phyloP scores from a whole-genome alignment of 23 red algal species.

The Chondrus crispus region DNA sequence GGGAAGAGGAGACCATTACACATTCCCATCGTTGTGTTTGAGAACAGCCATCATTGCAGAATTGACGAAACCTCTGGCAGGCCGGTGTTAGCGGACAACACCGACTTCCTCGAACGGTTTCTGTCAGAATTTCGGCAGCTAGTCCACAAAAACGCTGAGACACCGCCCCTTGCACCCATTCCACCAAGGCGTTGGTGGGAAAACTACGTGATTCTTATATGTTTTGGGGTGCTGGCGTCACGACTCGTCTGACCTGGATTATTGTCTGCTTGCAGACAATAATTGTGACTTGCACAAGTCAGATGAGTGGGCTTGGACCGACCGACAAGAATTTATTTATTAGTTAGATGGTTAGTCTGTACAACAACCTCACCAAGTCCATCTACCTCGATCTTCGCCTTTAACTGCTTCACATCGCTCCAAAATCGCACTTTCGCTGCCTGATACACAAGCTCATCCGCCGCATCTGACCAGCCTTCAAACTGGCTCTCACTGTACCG shows the following conservation, averaged over 20 bases:
- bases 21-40: constrained; percentile 15
- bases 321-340: too few relatives aligned
- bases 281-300: too few relatives aligned
- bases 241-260: too few relatives aligned
- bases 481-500: constrained; percentile 38
- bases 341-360: too few relatives aligned
- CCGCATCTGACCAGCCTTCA: constrained; percentile 16
- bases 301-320: too few relatives aligned
- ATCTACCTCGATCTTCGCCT: constrained; percentile 32
- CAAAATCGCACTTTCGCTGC: constrained; percentile 40
- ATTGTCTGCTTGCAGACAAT: too few relatives aligned
- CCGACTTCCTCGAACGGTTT: constrained; percentile 8
- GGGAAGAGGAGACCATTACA: constrained; percentile 7
- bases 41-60: constrained; percentile 35
- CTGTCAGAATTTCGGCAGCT: not conserved
- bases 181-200: constrained; percentile 35
- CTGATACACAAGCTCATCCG: constrained; percentile 43
- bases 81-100: not conserved
- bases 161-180: not conserved
- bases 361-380: constrained; percentile 18
- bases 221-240: too few relatives aligned
- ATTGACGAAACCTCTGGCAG: not conserved
- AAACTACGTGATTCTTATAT: not conserved
- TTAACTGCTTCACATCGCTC: constrained; percentile 2
- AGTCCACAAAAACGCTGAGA: not conserved